phyloP scores from a whole-genome alignment of 306 rosid genomes.

The Citrullus colocynthis region DNA sequence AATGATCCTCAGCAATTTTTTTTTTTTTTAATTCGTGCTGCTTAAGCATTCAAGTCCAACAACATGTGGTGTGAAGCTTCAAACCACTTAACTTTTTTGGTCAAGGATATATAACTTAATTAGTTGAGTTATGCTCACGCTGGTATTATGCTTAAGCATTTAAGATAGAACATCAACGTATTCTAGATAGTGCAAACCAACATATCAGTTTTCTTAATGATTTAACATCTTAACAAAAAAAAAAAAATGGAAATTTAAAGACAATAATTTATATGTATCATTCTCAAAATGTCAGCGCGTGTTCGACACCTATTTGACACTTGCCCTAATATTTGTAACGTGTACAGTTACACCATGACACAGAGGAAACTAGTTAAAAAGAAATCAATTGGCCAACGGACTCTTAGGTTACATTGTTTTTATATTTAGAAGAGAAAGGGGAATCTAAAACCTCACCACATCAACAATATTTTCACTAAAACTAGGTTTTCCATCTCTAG shows the following conservation, averaged over 20 bases:
- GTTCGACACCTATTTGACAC: background rate
- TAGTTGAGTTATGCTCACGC: background rate
- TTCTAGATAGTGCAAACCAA: background rate
- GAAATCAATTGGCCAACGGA: constrained; percentile 3
- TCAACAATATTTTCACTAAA: constrained; percentile 38
- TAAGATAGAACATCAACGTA: background rate
- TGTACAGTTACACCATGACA: background rate
- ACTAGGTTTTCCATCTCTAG: constrained; percentile 26
- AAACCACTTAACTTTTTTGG: background rate
- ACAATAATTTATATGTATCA: background rate
- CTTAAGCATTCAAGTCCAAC: background rate
- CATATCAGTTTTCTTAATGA: background rate
- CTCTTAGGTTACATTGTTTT: constrained; percentile 5
- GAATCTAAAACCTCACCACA: constrained; percentile 36
- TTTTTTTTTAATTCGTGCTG: background rate
- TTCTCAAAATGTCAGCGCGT: background rate
- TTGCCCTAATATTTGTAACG: background rate
- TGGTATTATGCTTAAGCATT: background rate
- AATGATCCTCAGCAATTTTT: background rate
- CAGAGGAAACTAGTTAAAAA: background rate
- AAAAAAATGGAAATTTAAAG: background rate
- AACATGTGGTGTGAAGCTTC: background rate
- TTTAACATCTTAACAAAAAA: background rate
- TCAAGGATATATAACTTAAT: background rate
- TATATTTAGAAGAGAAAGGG: background rate